Percentiles rank a stretch among this genome's conserved stretches.
Conservation (phyloP, 1,284 basidiomycete species). For the Athelia sp. region DNA sequence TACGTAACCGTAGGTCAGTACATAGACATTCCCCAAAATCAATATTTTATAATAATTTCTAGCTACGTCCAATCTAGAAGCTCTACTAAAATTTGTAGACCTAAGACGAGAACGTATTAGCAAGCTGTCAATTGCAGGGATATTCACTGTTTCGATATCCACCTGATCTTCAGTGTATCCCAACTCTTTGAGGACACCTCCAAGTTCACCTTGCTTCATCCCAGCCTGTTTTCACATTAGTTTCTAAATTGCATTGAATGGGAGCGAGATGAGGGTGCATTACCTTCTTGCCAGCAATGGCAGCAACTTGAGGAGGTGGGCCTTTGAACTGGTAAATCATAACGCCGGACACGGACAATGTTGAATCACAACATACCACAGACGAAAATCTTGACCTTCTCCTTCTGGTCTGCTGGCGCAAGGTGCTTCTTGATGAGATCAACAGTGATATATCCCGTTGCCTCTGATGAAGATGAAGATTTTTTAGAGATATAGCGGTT, state of each 20-base stretch:
- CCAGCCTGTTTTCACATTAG: conserved; percentile 32
- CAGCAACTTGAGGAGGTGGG: conserved; percentile 81
- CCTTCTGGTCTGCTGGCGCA: conserved; percentile 59
- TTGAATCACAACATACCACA: conserved; percentile 53
- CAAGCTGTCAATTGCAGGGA: neutral
- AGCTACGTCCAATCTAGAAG: too few relatives aligned
- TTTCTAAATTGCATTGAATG: too few relatives aligned
- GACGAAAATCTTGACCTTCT: conserved; percentile 87
- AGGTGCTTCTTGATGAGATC: conserved; percentile 75
- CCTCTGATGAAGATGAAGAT: conserved; percentile 31
- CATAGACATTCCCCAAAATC: too few relatives aligned
- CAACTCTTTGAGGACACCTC: conserved; percentile 81
- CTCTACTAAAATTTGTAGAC: conserved; percentile 4
- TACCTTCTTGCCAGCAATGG: conserved; percentile 71
- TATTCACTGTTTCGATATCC: conserved; percentile 19
- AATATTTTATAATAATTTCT: too few relatives aligned
- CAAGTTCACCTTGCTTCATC: conserved; percentile 80
- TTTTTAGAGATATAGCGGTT: too few relatives aligned
- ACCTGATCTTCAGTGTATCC: conserved; percentile 85
- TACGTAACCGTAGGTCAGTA: too few relatives aligned
- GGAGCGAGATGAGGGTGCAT: too few relatives aligned
- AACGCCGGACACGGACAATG: conserved; percentile 4
- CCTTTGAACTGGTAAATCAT: conserved; percentile 33
- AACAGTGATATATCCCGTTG: conserved; percentile 67
- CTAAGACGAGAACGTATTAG: neutral